Conservation (phyloP, 2,329 filamentous ascomycete species). For the Paecilomyces sp. region DNA sequence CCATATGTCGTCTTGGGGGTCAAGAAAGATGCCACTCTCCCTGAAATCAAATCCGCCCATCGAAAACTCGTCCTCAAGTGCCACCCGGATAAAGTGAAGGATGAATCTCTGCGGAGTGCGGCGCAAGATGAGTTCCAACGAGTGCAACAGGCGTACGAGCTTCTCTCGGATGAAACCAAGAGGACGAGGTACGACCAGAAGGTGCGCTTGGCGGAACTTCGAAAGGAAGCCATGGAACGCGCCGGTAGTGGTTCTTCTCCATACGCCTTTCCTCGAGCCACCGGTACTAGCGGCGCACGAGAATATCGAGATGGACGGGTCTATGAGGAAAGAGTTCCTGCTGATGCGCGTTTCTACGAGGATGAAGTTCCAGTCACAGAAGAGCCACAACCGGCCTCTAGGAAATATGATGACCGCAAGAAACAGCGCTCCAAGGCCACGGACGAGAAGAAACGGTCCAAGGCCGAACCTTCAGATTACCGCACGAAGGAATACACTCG, state of each 20-base stretch:
- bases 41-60: slow-evolving; percentile 71
- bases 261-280: not conserved
- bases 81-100: slow-evolving; percentile 85
- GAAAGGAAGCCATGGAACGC: slow-evolving; percentile 49
- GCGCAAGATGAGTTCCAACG: slow-evolving; percentile 86
- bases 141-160: slow-evolving; percentile 88
- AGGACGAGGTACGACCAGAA: slow-evolving; percentile 72
- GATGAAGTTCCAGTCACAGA: slow-evolving; percentile 31
- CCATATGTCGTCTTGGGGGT: slow-evolving; percentile 75
- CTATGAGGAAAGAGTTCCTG: slow-evolving; percentile 38
- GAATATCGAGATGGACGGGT: slow-evolving; percentile 36
- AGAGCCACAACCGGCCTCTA: slow-evolving; percentile 27
- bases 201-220: slow-evolving; percentile 59
- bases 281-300: slow-evolving; percentile 9
- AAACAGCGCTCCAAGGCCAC: slow-evolving; percentile 24
- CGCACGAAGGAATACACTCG: slow-evolving; percentile 25
- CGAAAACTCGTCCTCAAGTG: slow-evolving; percentile 81
- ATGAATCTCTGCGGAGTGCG: slow-evolving; percentile 65
- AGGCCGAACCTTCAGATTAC: slow-evolving; percentile 18
- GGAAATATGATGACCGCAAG: slow-evolving; percentile 33
- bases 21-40: slow-evolving; percentile 59
- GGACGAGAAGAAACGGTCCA: slow-evolving; percentile 32
- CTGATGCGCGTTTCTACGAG: slow-evolving; percentile 27
- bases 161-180: slow-evolving; percentile 70
- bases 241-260: slow-evolving; percentile 14